These are phyloP conservation scores for Podila epicladia DNA, from an alignment of 192 early-diverging fungal species.

Conservation along the genomic window DNA sequence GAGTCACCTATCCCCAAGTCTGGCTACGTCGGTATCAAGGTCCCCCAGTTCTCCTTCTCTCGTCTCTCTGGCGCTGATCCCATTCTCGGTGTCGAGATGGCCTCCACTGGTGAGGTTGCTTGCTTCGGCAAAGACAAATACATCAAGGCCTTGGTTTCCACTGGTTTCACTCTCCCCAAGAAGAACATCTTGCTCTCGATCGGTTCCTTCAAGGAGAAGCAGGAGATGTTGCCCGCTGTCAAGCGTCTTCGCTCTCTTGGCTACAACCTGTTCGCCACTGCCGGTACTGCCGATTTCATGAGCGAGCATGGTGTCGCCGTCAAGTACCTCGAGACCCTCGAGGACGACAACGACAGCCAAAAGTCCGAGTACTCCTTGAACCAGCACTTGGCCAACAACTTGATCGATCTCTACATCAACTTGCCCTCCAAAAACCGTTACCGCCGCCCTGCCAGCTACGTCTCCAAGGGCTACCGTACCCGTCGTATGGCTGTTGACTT, in stretches of 20 bases:
- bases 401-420: conserved; percentile 99
- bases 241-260: conserved; percentile 84
- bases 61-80: conserved; percentile 97
- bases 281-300: conserved; percentile 97
- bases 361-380: conserved; percentile 92
- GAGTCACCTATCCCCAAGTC: conserved; percentile 70
- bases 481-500: conserved; percentile 99
- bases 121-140: conserved; percentile 98
- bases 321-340: conserved; percentile 89
- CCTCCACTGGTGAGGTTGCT: conserved; percentile 98
- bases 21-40: conserved; percentile 95
- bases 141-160: conserved; percentile 93
- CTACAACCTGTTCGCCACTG: conserved; percentile 93
- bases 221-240: conserved; percentile 94
- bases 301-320: conserved; percentile 94
- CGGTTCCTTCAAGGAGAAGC: conserved; percentile 98
- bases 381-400: conserved; percentile 95
- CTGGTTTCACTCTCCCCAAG: conserved; percentile 91
- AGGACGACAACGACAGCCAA: conserved; percentile 59
- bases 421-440: conserved; percentile 97
- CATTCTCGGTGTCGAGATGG: conserved; percentile 99
- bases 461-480: conserved; percentile 93
- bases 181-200: conserved; percentile 98
- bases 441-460: conserved; percentile 95
- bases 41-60: conserved; percentile 97